phyloP scores from a whole-genome alignment of 148 eudicot species.

The Vaccinium macrocarpon region DNA sequence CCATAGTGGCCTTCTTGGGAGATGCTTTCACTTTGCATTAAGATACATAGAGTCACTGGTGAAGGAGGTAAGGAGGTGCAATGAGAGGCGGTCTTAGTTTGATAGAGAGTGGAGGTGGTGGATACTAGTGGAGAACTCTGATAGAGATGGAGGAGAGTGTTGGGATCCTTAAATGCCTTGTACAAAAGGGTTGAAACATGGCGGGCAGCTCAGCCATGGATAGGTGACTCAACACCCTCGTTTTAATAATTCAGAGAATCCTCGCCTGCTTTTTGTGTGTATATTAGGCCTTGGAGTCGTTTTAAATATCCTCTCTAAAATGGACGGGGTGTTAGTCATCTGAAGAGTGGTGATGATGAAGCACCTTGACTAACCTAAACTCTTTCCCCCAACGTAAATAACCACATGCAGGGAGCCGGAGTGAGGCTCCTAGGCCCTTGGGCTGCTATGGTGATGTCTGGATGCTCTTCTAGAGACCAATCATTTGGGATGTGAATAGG shows the following conservation, averaged over 20 bases:
- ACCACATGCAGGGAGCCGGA: neutral
- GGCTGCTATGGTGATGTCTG: neutral
- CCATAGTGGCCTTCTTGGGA: neutral
- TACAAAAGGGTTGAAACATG: neutral
- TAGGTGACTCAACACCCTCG: neutral
- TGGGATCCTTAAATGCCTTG: neutral
- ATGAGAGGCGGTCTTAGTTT: neutral
- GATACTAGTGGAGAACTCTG: neutral
- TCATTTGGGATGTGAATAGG: neutral
- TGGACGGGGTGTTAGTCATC: neutral
- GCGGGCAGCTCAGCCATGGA: neutral
- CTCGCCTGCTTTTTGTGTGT: neutral
- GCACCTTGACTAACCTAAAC: neutral
- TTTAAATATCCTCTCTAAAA: neutral
- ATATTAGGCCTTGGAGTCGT: neutral
- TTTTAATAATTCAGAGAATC: neutral
- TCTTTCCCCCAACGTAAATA: neutral
- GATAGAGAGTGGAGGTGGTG: neutral
- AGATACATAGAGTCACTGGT: neutral
- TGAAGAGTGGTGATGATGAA: neutral
- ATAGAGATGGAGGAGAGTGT: neutral
- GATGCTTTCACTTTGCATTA: neutral
- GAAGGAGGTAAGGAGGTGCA: neutral
- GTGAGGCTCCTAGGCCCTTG: neutral
- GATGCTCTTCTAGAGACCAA: neutral